Base-by-base conservation (phyloP, 768 basidiomycete genomes). In the Thelephora ganbajun region DNA sequence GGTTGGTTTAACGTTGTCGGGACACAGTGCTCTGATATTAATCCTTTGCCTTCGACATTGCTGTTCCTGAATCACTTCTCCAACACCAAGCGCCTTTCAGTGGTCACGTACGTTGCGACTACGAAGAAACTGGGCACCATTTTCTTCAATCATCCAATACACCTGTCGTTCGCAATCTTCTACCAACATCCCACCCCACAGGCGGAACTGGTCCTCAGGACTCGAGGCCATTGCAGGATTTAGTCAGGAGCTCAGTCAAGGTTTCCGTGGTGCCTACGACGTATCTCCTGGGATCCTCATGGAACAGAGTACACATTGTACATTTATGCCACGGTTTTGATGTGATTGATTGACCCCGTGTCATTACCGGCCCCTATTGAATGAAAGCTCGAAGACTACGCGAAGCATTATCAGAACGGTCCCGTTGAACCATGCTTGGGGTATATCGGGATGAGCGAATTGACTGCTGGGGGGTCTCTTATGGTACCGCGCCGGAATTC, bases 281-380 rank as follows among this genome's bases (percentile, higher is more conserved):
- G 41, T 52, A 35, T 52, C 16, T 48, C 48, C 44, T 52, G 51
- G 47, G 51, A 49, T 20, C 33, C 51, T 5, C 51, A 47, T 3
- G 51, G 51, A 20, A 26, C 48, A 11, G 51, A 47, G 5, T 47
- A 30, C 4, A 30, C 26, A 30, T 30, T 30, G 26, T 30, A 30
- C 9, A 9, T 30, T 9, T 9, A 30, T 9, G 26, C 9, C 26
- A 30, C 26, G 26, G 9, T 4, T n/a, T 30, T 9, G 26, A 12
- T 11, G 19, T 11, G 50, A 48, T 5, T 33, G 19, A 6, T 35
- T 48, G 33, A 51, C 46, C 7, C 11, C 22, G 2, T 30, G 14
- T 33, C 22, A 14, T 9, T n/a, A 34, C 43, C 44, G 48, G 50
- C 2, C 50, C 50, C 1, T 42, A 51, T 48, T 44, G 47, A 51